Base-by-base conservation (phyloP, 2,329 filamentous ascomycete genomes). In the Fusarium piperis region DNA sequence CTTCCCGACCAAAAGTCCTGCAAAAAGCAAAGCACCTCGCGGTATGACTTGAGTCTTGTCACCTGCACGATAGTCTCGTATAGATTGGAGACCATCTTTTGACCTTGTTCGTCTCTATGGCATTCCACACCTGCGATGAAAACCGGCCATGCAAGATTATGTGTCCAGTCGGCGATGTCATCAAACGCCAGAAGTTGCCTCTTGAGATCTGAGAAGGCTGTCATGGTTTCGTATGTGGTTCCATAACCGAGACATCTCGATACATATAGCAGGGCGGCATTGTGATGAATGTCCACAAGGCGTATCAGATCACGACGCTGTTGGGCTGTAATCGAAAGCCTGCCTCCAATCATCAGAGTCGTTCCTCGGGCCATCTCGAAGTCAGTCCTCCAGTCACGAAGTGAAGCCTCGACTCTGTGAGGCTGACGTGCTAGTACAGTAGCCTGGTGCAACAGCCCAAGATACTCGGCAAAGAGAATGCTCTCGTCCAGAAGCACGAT, bases 61-160 rank as follows among this genome's bases (percentile, higher is more conserved):
- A 23, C 46, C 15, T 48, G 48, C 9, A 46, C 53, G 11, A 64
- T 53, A 8, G 36, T 53, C 3, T 35, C 18, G 3, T 55, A 67
- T 8, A 64, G 12, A 4, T 41, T 23, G 6, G 30, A 8, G 6
- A 67, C 33, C 4, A 59, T 33, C 1, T 7, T 18, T 28, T 67
- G 64, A 2, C 23, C 53, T 20, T 56, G 41, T 4, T 10, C 11
- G 26, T 77, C 60, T 3, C 68, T 74, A 44, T 77, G 62, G n/a
- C 71, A 74, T 51, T 76, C 77, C 7, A 71, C 74, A 1, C 78
- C 78, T 1, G 77, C 77, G 10, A 79, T 73, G 35, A 79, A 79
- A 6, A 72, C 67, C 1, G 78, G 77, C 78, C 78, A 79, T 0
- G 77, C 74, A 23, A 79, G 65, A 46, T 79, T 79, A 33, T 79